Conservation (phyloP, 2,329 filamentous ascomycete genomes). For the Corynespora cassiicola region DNA sequence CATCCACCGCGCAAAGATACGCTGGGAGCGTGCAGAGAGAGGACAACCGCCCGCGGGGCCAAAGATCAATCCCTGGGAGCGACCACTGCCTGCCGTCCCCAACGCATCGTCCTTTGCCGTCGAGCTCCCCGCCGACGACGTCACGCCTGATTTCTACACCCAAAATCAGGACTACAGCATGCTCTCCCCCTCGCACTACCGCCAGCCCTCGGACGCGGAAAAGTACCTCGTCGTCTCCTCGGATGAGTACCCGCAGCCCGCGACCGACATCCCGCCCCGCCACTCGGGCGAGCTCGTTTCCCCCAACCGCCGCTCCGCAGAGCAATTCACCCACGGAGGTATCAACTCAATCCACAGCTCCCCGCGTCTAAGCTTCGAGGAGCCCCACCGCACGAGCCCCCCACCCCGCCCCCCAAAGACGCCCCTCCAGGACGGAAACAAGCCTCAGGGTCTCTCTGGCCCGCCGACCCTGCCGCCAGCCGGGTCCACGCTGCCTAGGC, state of each 20-base stretch:
- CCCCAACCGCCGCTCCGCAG: slow-evolving; percentile 37
- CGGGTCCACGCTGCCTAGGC: slow-evolving; percentile 31
- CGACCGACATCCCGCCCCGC: slow-evolving; percentile 32
- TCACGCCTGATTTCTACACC: slow-evolving; percentile 45
- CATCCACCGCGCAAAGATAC: slow-evolving; percentile 77
- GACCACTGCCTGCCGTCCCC: slow-evolving; percentile 41
- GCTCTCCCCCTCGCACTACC: slow-evolving; percentile 47
- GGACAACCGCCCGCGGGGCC: slow-evolving; percentile 33
- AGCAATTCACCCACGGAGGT: slow-evolving; percentile 30
- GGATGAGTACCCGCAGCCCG: slow-evolving; percentile 62
- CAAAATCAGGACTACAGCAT: slow-evolving; percentile 30
- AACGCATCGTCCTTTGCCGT: slow-evolving; percentile 58
- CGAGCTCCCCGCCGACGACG: slow-evolving; percentile 65
- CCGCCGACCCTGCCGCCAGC: slow-evolving; percentile 36
- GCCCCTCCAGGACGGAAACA: slow-evolving; percentile 36
- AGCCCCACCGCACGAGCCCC: slow-evolving; percentile 26
- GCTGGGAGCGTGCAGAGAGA: slow-evolving; percentile 62
- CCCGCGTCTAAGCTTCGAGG: slow-evolving; percentile 32
- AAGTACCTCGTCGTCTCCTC: slow-evolving; percentile 64
- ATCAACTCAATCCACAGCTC: slow-evolving; percentile 32
- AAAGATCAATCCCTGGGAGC: slow-evolving; percentile 35
- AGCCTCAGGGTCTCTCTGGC: slow-evolving; percentile 18
- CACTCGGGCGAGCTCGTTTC: slow-evolving; percentile 72
- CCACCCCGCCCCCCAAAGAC: slow-evolving; percentile 51
- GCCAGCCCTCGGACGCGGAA: slow-evolving; percentile 48